Evolutionary conservation across 2,329 filamentous ascomycete species (phyloP).

Genomic region (Fusarium devonianum): DNA sequence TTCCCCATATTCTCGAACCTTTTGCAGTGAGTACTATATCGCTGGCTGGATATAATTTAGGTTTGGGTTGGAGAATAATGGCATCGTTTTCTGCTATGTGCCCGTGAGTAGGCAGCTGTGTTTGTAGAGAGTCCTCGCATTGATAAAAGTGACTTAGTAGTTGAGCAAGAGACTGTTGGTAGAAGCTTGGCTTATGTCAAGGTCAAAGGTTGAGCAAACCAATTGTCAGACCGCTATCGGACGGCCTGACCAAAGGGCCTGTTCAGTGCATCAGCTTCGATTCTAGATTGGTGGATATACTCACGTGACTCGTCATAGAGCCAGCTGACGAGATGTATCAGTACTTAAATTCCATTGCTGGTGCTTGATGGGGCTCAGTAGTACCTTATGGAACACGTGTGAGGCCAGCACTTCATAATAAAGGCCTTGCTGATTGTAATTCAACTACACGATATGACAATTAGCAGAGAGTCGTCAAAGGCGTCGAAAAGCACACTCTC

Average conservation of each 20-base stretch:
- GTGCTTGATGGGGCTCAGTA: too few relatives aligned
- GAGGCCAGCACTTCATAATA: slow-evolving; percentile 18
- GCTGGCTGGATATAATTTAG: slow-evolving; percentile 23
- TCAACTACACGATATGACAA: slow-evolving; percentile 5
- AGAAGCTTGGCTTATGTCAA: too few relatives aligned
- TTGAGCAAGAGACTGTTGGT: not conserved
- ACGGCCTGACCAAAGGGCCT: too few relatives aligned
- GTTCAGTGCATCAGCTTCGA: not conserved
- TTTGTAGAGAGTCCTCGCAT: not conserved
- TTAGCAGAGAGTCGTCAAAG: slow-evolving; percentile 1
- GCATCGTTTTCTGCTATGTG: slow-evolving; percentile 9
- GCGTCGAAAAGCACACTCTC: not conserved
- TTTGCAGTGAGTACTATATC: too few relatives aligned
- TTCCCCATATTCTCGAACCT: slow-evolving; percentile 27
- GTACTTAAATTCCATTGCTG: too few relatives aligned
- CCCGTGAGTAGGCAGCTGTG: not conserved
- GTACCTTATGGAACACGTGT: slow-evolving; percentile 37
- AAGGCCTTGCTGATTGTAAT: slow-evolving; percentile 5
- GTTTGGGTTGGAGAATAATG: slow-evolving; percentile 11
- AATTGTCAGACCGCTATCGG: too few relatives aligned
- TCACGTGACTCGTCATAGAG: slow-evolving; percentile 23
- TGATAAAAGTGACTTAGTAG: not conserved
- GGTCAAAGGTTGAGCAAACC: too few relatives aligned
- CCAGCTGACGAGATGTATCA: slow-evolving; percentile 29
- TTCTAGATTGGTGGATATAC: not conserved